phyloP scores from a whole-genome alignment of 345 rosid species.

The Streptanthus diversifolius region DNA sequence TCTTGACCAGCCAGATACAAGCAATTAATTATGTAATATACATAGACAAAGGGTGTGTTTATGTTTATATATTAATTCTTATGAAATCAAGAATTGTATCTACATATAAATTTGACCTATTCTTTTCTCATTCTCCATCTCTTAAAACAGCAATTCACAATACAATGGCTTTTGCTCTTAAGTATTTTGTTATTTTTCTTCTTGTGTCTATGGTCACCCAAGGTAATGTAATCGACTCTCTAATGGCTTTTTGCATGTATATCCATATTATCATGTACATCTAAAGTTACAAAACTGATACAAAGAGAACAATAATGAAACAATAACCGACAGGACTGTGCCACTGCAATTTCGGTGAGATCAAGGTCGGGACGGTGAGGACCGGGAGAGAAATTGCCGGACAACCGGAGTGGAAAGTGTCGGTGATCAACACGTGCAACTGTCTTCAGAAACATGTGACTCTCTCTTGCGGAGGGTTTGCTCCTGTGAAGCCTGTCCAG shows the following conservation, averaged over 20 bases:
- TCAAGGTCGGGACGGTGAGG: conserved; percentile 14
- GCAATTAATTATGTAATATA: too few species aligned
- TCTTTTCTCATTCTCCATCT: background rate
- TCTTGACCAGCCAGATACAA: too few species aligned
- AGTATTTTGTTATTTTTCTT: conserved; percentile 3
- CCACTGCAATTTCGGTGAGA: background rate
- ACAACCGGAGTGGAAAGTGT: conserved; percentile 31
- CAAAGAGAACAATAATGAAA: background rate
- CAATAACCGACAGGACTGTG: conserved; percentile 9
- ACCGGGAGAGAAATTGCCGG: conserved; percentile 10
- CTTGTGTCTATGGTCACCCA: conserved; percentile 26
- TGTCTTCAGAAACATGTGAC: conserved; percentile 20
- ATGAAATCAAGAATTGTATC: too few species aligned
- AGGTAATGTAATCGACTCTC: conserved; percentile 18
- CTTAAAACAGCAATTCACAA: background rate
- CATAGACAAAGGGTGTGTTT: too few species aligned
- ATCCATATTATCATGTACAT: background rate
- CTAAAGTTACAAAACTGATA: background rate
- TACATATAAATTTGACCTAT: background rate
- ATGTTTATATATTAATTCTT: too few species aligned
- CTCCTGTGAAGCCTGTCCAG: conserved; percentile 15
- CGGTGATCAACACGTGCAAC: conserved; percentile 24
- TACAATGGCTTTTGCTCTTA: conserved; percentile 25
- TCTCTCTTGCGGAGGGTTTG: conserved; percentile 26
- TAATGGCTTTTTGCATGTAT: background rate